Percentiles rank a stretch among this genome's conserved stretches.
phyloP scores from a whole-genome alignment of 805 yeast genomes.

The Isabelozyma gotoi region DNA sequence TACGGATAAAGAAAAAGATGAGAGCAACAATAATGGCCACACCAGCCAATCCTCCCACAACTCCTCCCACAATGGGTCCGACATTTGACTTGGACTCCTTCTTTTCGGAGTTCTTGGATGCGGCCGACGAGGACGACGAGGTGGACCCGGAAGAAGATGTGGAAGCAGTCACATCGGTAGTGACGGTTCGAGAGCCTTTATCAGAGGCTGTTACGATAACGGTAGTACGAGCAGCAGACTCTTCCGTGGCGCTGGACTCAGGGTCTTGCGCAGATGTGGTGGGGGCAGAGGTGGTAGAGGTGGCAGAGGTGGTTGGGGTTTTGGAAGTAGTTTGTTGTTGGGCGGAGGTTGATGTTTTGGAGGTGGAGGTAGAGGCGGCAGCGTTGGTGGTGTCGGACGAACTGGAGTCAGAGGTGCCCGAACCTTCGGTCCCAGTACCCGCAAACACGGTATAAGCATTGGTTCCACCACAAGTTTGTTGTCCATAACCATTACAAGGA shows the following conservation, averaged over 20 bases:
- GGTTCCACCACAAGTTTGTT: slow-evolving; percentile 38
- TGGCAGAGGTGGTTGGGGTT: slow-evolving; percentile 9
- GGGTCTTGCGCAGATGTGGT: slow-evolving; percentile 6
- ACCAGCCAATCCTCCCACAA: slow-evolving; percentile 43
- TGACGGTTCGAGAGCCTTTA: slow-evolving; percentile 8
- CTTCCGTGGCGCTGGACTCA: slow-evolving; percentile 2
- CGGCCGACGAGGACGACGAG: neutral
- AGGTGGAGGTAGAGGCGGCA: slow-evolving; percentile 7
- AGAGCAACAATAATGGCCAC: slow-evolving; percentile 20
- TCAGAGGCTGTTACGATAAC: slow-evolving; percentile 5
- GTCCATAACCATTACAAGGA: slow-evolving; percentile 34
- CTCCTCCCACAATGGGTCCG: slow-evolving; percentile 45
- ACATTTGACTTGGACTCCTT: slow-evolving; percentile 22
- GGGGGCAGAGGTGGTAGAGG: slow-evolving; percentile 8
- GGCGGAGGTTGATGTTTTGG: slow-evolving; percentile 7
- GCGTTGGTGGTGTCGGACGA: slow-evolving; percentile 8
- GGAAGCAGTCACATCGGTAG: slow-evolving; percentile 5
- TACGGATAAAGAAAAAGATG: slow-evolving; percentile 31
- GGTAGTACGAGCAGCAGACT: neutral
- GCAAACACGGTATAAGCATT: slow-evolving; percentile 27
- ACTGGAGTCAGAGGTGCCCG: slow-evolving; percentile 5
- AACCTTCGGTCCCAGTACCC: slow-evolving; percentile 20
- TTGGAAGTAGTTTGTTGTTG: slow-evolving; percentile 13
- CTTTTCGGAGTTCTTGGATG: neutral
- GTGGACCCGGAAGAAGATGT: slow-evolving; percentile 4